Evolutionary conservation across 2,329 filamentous ascomycete species (phyloP), one percentile per base, ranked within the genome.

Genomic region (Ophiostoma montium): DNA sequence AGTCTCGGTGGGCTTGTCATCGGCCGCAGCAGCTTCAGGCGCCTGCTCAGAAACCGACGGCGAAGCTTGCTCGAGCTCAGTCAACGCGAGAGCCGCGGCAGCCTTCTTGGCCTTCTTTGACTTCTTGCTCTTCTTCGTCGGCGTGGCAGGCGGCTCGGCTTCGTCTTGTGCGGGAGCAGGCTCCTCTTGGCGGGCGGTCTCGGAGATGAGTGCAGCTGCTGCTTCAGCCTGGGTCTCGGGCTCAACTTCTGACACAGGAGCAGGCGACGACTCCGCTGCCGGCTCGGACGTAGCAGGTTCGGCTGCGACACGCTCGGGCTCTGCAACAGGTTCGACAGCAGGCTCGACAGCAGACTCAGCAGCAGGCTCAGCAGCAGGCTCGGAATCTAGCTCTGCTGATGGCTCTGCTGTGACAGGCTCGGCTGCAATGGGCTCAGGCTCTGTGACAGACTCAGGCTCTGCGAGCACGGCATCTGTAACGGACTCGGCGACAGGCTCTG

Each of bases 51-150:
- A 23, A 1, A 19, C n/a, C 15, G 38, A 27, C 19, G 19, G 13
- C 13, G 27, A 19, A 12, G 19, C 23, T 7, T 19, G 19, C 6
- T 41, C 38, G 2, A 41, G 38, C 2, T 41, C 21, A n/a, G 23
- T 19, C 12, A 13, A 19, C 7, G 19, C 23, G 5, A 41, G 38
- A 13, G 13, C 38, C 23, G 23, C 5, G 19, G 38, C 23, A 27
- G 23, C 6, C 21, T 41, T 32, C 41, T 44, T 44, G 8, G 23
- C 27, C 27, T 44, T 44, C 27, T 44, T 44, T 8, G n/a, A 10
- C 27, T 44, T 44, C 11, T 44, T 44, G 41, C 41, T 44, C 41
- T 44, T 44, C 41, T 31, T 44, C n/a, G 16, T 23, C 12, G 41
- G 27, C 5, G 38, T 19, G 12, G n/a, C 10, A 9, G 38, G 38